These are phyloP conservation scores for Styphnolobium japonicum DNA, from an alignment of 306 rosid species.

Conservation along the genomic window DNA sequence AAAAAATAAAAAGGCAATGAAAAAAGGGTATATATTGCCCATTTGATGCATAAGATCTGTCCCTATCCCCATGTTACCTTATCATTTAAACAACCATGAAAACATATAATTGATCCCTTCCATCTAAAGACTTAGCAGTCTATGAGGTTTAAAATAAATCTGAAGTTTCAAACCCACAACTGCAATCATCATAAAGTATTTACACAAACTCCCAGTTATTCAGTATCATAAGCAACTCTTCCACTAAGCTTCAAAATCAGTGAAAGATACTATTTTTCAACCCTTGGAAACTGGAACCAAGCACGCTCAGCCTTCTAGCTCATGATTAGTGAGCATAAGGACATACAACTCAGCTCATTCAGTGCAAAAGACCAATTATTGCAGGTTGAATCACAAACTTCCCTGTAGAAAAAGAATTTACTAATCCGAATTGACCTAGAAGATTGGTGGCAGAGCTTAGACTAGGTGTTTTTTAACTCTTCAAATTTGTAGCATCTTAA, in stretches of 20 bases:
- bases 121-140: not conserved
- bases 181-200: not conserved
- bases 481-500: not conserved
- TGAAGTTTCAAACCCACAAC: not conserved
- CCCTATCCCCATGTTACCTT: not conserved
- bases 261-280: not conserved
- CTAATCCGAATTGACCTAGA: not conserved
- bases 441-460: not conserved
- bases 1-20: not conserved
- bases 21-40: not conserved
- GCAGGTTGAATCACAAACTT: constrained; percentile 6
- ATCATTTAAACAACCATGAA: not conserved
- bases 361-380: constrained; percentile 1
- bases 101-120: not conserved
- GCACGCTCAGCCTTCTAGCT: not conserved
- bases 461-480: not conserved
- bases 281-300: not conserved
- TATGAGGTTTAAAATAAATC: not conserved
- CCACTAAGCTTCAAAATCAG: not conserved
- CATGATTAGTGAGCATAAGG: not conserved
- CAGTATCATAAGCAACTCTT: not conserved
- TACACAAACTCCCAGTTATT: not conserved
- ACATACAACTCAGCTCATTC: not conserved
- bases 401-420: not conserved
- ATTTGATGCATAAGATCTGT: not conserved